Evolutionary conservation across 768 basidiomycete genomes (phyloP).

Genomic region (Leccinum boreale): DNA sequence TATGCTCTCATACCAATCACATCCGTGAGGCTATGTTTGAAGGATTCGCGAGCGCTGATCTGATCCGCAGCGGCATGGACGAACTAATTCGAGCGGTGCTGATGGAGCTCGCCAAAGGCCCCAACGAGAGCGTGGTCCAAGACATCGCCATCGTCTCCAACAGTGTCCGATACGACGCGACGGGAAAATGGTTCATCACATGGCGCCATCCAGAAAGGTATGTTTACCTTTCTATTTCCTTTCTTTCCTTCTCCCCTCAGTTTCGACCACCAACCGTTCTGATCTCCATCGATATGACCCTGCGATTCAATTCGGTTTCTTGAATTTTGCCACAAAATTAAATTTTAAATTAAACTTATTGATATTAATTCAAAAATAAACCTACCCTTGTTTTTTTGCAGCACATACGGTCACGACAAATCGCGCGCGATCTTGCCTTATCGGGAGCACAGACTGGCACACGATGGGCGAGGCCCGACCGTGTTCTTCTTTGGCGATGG

Average conservation of each 20-base stretch:
- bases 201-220: slow-evolving; percentile 89
- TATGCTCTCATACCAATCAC: slow-evolving; percentile 8
- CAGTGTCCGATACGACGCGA: slow-evolving; percentile 69
- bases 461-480: slow-evolving; percentile 45
- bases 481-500: slow-evolving; percentile 99
- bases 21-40: slow-evolving; percentile 1
- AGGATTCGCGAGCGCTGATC: slow-evolving; percentile 1
- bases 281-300: neutral
- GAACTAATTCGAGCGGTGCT: slow-evolving; percentile 91
- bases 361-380: neutral
- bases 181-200: slow-evolving; percentile 67
- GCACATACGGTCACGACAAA: slow-evolving; percentile 94
- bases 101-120: slow-evolving; percentile 59
- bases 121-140: slow-evolving; percentile 54
- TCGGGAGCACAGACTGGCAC: slow-evolving; percentile 38
- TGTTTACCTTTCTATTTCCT: slow-evolving; percentile 8
- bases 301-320: neutral
- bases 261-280: neutral
- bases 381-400: neutral
- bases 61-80: slow-evolving; percentile 72
- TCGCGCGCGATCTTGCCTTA: slow-evolving; percentile 93
- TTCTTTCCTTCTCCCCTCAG: neutral
- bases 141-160: slow-evolving; percentile 94
- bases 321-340: neutral
- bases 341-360: too few relatives aligned